Conservation (phyloP, 1,284 basidiomycete genomes). For the Ustilago hordei region DNA sequence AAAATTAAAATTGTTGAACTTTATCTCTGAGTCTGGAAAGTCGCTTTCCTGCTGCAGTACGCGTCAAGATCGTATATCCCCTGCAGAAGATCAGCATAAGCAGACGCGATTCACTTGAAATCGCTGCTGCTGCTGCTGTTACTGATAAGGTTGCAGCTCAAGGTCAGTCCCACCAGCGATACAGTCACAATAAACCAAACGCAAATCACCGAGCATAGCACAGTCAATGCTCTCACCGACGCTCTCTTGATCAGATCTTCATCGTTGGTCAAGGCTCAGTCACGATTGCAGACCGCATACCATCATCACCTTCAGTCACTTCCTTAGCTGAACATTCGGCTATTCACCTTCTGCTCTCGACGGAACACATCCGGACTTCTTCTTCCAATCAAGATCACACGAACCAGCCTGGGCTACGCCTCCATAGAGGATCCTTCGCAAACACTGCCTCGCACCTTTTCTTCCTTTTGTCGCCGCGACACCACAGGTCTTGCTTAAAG, state of each 20-base stretch:
- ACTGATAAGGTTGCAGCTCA: conserved; percentile 9
- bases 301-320: not conserved
- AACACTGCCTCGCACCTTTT: not conserved
- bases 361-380: not conserved
- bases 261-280: conserved; percentile 12
- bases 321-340: not conserved
- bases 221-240: not conserved
- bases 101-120: conserved; percentile 3
- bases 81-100: conserved; percentile 9
- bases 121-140: not conserved
- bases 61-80: not conserved
- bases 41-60: not conserved
- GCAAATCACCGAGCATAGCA: conserved; percentile 4
- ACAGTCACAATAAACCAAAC: not conserved
- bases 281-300: not conserved
- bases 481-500: not conserved
- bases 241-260: conserved; percentile 1
- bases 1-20: not conserved
- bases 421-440: not conserved
- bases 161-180: conserved; percentile 13
- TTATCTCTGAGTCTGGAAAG: conserved; percentile 4
- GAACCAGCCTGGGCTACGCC: not conserved
- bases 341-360: not conserved
- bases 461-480: not conserved
- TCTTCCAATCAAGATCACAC: not conserved